phyloP scores from a whole-genome alignment of 83 land plant genomes.

The Thuja plicata region DNA sequence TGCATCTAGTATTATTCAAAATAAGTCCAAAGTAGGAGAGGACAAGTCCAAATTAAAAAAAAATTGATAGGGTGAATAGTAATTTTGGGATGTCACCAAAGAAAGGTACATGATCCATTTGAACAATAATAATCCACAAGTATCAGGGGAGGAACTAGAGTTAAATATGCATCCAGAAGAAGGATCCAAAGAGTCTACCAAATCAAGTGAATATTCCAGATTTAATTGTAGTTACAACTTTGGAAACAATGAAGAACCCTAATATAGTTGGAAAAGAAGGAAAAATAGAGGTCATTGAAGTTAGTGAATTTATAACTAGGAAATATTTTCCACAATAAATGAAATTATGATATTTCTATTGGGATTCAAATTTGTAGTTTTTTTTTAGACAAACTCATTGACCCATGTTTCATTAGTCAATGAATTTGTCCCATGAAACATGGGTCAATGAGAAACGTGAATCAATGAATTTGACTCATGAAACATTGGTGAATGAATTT shows the following conservation, averaged over 20 bases:
- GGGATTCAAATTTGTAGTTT: no score
- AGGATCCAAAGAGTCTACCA: slow-evolving; percentile 6
- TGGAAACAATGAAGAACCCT: slow-evolving; percentile 49
- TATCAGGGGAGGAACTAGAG: neutral
- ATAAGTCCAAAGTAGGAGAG: no score
- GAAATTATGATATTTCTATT: no score
- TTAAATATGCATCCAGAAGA: neutral
- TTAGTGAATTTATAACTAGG: no score
- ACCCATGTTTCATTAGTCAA: no score
- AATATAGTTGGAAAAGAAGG: slow-evolving; percentile 38
- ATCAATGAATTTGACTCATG: no score
- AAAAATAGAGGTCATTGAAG: slow-evolving; percentile 55
- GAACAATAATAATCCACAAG: neutral
- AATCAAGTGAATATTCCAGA: slow-evolving; percentile 43
- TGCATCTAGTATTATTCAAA: neutral
- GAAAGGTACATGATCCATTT: neutral
- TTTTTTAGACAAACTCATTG: no score
- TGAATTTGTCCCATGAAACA: no score
- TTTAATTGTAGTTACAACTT: slow-evolving; percentile 56
- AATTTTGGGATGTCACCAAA: slow-evolving; percentile 37
- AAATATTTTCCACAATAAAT: no score
- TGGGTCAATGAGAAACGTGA: no score
- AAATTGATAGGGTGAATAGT: slow-evolving; percentile 38
- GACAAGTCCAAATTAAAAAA: no score
- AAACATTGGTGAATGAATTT: no score